Conservation (phyloP, 176 grass and related monocot species). For the Bolboschoenus planiculmis region DNA sequence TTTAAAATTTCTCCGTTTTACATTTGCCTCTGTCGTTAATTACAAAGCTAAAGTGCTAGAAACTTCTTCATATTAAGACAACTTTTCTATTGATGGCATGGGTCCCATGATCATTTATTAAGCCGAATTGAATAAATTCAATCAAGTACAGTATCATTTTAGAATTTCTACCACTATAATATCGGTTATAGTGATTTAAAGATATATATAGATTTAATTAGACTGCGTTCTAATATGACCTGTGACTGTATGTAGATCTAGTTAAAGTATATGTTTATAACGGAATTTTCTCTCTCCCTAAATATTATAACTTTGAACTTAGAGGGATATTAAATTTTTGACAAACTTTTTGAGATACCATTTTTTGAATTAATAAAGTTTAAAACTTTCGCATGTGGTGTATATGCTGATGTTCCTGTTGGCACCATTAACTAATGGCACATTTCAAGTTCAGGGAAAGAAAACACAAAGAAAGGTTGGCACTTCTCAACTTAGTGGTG, state of each 20-base stretch:
- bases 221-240: background rate
- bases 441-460: background rate
- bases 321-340: background rate
- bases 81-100: background rate
- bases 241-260: background rate
- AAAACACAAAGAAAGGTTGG: background rate
- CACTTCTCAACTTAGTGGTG: slow-evolving; percentile 23
- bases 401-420: slow-evolving; percentile 11
- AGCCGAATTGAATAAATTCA: background rate
- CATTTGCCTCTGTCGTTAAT: background rate
- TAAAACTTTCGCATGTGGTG: slow-evolving; percentile 10
- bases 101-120: background rate
- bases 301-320: background rate
- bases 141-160: background rate
- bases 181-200: background rate
- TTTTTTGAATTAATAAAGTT: slow-evolving; percentile 16
- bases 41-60: background rate
- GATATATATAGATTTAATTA: background rate
- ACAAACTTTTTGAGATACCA: background rate
- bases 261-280: background rate
- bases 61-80: background rate
- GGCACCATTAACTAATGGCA: background rate
- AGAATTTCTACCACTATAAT: background rate
- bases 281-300: too few species aligned
- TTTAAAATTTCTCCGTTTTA: background rate